Conservation (phyloP, 768 basidiomycete species). For the Macrocybe gigantea region DNA sequence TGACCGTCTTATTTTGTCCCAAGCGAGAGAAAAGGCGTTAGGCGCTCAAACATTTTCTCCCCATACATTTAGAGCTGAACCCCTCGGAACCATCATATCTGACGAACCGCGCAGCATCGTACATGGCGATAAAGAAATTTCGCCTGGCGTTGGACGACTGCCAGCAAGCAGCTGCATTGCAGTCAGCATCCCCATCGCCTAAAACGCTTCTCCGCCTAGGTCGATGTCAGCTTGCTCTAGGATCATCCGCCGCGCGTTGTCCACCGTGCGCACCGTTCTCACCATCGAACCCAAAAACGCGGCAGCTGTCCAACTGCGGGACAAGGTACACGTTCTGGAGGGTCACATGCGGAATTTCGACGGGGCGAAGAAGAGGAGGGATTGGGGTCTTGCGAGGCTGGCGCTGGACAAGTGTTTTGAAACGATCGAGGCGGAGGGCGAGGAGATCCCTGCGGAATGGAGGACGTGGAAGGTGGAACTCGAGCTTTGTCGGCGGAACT, state of each 20-base stretch:
- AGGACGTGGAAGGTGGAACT: constrained; percentile 74
- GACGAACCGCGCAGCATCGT: constrained; percentile 83
- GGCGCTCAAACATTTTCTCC: background rate
- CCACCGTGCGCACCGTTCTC: constrained; percentile 58
- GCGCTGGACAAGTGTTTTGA: constrained; percentile 75
- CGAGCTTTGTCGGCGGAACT: constrained; percentile 63
- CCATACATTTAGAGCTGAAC: constrained; percentile 42
- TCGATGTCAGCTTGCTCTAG: constrained; percentile 79
- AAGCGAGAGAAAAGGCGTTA: background rate
- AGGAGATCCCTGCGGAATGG: constrained; percentile 76
- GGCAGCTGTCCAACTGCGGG: constrained; percentile 53
- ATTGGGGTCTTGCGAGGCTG: constrained; percentile 77
- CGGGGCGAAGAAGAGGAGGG: constrained; percentile 45
- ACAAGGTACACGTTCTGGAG: constrained; percentile 56
- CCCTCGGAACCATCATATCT: constrained; percentile 67
- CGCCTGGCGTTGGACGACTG: constrained; percentile 72
- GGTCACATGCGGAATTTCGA: constrained; percentile 62
- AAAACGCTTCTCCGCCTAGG: constrained; percentile 83
- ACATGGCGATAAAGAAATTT: constrained; percentile 79
- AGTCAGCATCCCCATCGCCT: constrained; percentile 51
- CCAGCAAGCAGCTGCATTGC: constrained; percentile 64
- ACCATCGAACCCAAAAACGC: constrained; percentile 57
- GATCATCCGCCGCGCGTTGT: constrained; percentile 62
- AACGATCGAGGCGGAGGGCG: constrained; percentile 68
- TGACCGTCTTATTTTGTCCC: constrained; percentile 1